These are phyloP conservation scores for Entoloma clypeatum DNA, from an alignment of 1,284 basidiomycete species.

Conservation along the genomic window DNA sequence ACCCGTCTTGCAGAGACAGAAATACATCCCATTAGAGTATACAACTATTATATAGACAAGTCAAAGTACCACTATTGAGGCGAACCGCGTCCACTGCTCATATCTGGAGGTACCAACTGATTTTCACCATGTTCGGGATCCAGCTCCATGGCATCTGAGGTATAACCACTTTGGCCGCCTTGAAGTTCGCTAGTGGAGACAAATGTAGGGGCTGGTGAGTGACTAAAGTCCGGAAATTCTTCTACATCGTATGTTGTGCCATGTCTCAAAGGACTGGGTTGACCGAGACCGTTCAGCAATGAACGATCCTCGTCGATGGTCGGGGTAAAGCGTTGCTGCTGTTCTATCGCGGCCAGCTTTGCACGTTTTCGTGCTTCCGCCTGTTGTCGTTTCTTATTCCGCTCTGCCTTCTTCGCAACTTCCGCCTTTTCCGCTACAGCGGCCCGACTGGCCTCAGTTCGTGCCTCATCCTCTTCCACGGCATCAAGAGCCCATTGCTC, in stretches of 20 bases:
- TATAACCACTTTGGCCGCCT: constrained; percentile 45
- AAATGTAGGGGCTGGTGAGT: constrained; percentile 50
- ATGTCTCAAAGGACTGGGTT: constrained; percentile 42
- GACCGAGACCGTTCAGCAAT: constrained; percentile 20
- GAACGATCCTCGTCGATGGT: constrained; percentile 24
- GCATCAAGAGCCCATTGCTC: constrained; percentile 74
- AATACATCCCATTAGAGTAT: too few relatives aligned
- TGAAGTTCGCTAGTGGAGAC: constrained; percentile 42
- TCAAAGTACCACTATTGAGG: too few relatives aligned
- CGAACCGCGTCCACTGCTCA: constrained; percentile 1
- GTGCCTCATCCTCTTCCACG: constrained; percentile 62
- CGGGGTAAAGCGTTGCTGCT: constrained; percentile 21
- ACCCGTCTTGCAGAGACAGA: constrained; percentile 8
- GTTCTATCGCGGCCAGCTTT: constrained; percentile 37
- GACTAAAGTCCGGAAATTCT: constrained; percentile 19
- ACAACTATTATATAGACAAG: too few relatives aligned
- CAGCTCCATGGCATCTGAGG: constrained; percentile 36
- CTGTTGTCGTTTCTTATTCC: constrained; percentile 47
- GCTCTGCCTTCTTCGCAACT: constrained; percentile 46
- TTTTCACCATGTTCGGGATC: constrained; percentile 16
- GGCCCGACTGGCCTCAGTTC: constrained; percentile 36
- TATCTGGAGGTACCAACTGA: too few relatives aligned
- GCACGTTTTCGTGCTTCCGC: constrained; percentile 50
- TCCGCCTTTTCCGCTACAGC: constrained; percentile 42
- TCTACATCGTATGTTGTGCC: constrained; percentile 33